Percentiles rank a stretch among this genome's conserved stretches.
phyloP scores from a whole-genome alignment of 2,329 filamentous ascomycete genomes.

The Phyllosticta citriasiana region DNA sequence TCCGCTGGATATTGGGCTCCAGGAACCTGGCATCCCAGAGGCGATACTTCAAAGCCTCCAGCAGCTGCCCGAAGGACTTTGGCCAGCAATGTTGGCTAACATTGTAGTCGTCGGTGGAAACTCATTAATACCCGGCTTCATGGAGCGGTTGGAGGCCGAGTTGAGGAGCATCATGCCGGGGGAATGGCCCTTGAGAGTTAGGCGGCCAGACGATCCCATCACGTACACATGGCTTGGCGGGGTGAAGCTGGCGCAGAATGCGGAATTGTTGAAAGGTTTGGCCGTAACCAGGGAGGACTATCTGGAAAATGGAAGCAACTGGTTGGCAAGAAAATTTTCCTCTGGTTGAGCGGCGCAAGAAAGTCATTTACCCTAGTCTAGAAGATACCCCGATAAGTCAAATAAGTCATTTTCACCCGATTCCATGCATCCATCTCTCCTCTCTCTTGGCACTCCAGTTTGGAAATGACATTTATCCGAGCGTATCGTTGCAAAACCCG shows the following conservation, averaged over 20 bases:
- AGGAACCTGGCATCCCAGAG: slow-evolving; percentile 71
- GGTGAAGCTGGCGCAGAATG: slow-evolving; percentile 63
- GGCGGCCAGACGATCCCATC: slow-evolving; percentile 62
- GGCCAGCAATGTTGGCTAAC: slow-evolving; percentile 76
- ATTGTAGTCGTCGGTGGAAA: slow-evolving; percentile 85
- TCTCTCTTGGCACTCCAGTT: no score
- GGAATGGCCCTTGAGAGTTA: slow-evolving; percentile 22
- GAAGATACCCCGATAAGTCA: not conserved
- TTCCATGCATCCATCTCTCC: not conserved
- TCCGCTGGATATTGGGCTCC: slow-evolving; percentile 74
- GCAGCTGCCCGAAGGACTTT: slow-evolving; percentile 67
- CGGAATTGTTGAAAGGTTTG: slow-evolving; percentile 52
- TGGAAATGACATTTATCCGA: no score
- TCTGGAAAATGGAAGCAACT: slow-evolving; percentile 65
- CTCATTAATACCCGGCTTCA: slow-evolving; percentile 67
- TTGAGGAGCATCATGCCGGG: slow-evolving; percentile 46
- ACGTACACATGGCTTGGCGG: slow-evolving; percentile 78
- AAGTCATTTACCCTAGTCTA: not conserved
- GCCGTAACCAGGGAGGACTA: slow-evolving; percentile 85
- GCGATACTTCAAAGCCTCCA: slow-evolving; percentile 72
- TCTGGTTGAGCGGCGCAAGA: not conserved
- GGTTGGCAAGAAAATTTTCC: slow-evolving; percentile 66
- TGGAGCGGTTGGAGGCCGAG: slow-evolving; percentile 64
- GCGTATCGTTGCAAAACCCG: no score
- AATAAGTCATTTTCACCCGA: not conserved